Evolutionary conservation across 805 yeast genomes (phyloP).

Genomic region (Debaryomyces hansenii): DNA sequence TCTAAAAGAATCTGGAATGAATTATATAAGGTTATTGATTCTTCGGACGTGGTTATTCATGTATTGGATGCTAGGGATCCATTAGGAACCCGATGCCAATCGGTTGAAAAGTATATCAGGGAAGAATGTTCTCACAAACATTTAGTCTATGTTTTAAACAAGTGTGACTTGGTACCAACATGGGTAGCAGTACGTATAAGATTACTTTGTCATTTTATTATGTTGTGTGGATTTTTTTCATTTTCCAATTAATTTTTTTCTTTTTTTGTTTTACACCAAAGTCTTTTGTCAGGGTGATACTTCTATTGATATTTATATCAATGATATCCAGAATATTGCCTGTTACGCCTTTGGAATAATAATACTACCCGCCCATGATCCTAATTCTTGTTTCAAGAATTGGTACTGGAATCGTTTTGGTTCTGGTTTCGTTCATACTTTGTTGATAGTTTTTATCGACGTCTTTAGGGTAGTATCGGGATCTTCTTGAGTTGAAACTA

Average conservation of each 20-base stretch:
- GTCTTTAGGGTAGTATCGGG: constrained; percentile 52
- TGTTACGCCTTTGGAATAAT: constrained; percentile 98
- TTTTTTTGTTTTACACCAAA: constrained; percentile 52
- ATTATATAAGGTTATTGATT: constrained; percentile 92
- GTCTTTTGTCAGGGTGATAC: constrained; percentile 78
- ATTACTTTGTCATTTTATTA: constrained; percentile 2
- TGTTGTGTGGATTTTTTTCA: constrained; percentile 1
- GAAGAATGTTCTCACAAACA: constrained; percentile 97
- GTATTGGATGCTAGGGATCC: constrained; percentile 98
- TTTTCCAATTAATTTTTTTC: neutral
- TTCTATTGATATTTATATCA: constrained; percentile 28
- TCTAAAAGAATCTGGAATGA: constrained; percentile 99
- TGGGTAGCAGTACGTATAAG: constrained; percentile 95
- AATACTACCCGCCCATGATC: constrained; percentile 58
- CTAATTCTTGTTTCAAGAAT: constrained; percentile 47
- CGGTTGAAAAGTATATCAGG: constrained; percentile 88
- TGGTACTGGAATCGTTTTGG: constrained; percentile 40
- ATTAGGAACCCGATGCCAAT: constrained; percentile 88
- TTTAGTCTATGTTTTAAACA: constrained; percentile 88
- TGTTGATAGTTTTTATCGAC: constrained; percentile 39
- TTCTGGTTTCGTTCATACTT: constrained; percentile 31
- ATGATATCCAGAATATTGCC: constrained; percentile 52
- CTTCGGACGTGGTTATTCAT: constrained; percentile 95
- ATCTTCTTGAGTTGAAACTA: constrained; percentile 82
- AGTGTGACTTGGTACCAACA: constrained; percentile 97